Conservation (phyloP, 306 rosid genomes). For the Quercus variabilis region DNA sequence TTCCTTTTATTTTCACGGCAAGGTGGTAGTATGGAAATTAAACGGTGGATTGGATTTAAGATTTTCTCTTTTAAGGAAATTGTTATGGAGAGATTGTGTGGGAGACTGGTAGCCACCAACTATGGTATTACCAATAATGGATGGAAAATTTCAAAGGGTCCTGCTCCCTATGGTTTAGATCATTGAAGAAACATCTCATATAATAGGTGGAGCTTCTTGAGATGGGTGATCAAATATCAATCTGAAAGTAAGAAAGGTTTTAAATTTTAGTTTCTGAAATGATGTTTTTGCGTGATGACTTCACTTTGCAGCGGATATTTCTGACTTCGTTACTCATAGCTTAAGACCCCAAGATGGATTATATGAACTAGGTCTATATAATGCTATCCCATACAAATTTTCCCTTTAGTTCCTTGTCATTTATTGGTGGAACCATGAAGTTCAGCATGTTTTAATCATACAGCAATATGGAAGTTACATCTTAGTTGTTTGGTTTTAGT, state of each 20-base stretch:
- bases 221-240: neutral
- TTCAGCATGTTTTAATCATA: neutral
- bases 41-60: neutral
- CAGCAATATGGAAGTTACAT: neutral
- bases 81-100: neutral
- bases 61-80: neutral
- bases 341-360: neutral
- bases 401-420: neutral
- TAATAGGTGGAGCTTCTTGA: neutral
- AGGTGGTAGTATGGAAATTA: neutral
- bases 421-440: neutral
- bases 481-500: neutral
- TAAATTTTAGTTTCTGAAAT: neutral
- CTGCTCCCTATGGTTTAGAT: neutral
- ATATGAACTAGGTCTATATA: neutral
- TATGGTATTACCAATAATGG: neutral
- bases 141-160: neutral
- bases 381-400: neutral
- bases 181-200: neutral
- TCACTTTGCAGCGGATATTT: neutral
- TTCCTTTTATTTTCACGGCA: neutral
- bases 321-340: neutral
- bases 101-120: neutral
- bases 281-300: neutral
- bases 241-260: neutral